Conservation (phyloP, 805 yeast species). For the Saturnispora besseyi region DNA sequence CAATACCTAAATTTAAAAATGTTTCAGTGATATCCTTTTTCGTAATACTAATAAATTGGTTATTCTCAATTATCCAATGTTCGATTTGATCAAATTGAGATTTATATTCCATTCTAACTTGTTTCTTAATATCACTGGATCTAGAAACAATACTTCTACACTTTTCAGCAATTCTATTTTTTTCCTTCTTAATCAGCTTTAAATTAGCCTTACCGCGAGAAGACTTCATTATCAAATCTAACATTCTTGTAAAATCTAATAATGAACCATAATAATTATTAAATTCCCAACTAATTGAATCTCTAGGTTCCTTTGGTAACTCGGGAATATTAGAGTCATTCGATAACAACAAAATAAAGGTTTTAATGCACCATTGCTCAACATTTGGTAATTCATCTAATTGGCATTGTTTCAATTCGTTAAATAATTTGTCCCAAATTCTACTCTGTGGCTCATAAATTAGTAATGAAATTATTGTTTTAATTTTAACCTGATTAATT, state of each 20-base stretch:
- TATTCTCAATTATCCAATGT: constrained; percentile 15
- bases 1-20: constrained; percentile 3
- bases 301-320: constrained; percentile 13
- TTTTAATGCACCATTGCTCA: constrained; percentile 30
- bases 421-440: constrained; percentile 18
- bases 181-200: constrained; percentile 3
- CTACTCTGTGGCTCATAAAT: constrained; percentile 26
- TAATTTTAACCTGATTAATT: constrained; percentile 28
- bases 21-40: constrained; percentile 8
- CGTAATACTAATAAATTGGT: constrained; percentile 11
- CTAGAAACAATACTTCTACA: background rate
- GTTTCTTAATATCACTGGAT: constrained; percentile 1
- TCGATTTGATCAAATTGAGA: constrained; percentile 4
- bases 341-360: constrained; percentile 11
- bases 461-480: constrained; percentile 33
- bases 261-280: constrained; percentile 18
- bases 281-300: constrained; percentile 16
- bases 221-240: constrained; percentile 11
- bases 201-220: background rate
- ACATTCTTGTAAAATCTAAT: constrained; percentile 18
- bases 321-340: background rate
- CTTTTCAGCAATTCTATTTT: background rate
- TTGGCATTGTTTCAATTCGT: constrained; percentile 6
- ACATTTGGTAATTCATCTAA: constrained; percentile 24
- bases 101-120: constrained; percentile 6